A percentile compares a stretch with the other conserved stretches of the same genome.
phyloP scores from a whole-genome alignment of 2,329 filamentous ascomycete species.

The Scolecobasidium constrictum region DNA sequence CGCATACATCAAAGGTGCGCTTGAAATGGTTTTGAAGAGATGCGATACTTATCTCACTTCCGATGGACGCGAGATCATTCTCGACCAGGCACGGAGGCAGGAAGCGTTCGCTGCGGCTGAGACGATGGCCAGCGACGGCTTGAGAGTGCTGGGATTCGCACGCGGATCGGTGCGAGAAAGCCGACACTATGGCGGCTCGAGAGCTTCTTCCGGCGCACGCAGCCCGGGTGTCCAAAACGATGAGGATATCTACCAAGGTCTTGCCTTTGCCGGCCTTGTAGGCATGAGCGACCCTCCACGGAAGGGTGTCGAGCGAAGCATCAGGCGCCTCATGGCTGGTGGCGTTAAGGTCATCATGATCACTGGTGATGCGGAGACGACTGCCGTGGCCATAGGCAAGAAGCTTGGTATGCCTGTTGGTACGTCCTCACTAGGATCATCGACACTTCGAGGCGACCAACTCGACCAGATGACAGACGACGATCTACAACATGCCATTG shows the following conservation, averaged over 20 bases:
- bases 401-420: conserved; percentile 88
- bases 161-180: conserved; percentile 53
- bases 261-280: conserved; percentile 84
- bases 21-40: conserved; percentile 74
- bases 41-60: conserved; percentile 86
- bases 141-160: conserved; percentile 86
- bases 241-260: conserved; percentile 69
- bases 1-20: conserved; percentile 89
- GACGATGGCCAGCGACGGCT: conserved; percentile 75
- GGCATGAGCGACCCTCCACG: conserved; percentile 96
- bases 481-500: conserved; percentile 74
- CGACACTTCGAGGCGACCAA: conserved; percentile 79
- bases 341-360: conserved; percentile 99
- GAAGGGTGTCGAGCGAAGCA: conserved; percentile 80
- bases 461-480: conserved; percentile 85
- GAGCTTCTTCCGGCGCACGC: conserved; percentile 19
- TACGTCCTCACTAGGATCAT: conserved; percentile 47
- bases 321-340: conserved; percentile 80
- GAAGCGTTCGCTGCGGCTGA: conserved; percentile 73
- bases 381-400: conserved; percentile 83
- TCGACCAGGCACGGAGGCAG: conserved; percentile 66
- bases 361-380: conserved; percentile 91
- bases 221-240: conserved; percentile 27
- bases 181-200: conserved; percentile 13
- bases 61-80: conserved; percentile 74